phyloP scores from a whole-genome alignment of 306 rosid species.

The Cicer pinnatifidum region DNA sequence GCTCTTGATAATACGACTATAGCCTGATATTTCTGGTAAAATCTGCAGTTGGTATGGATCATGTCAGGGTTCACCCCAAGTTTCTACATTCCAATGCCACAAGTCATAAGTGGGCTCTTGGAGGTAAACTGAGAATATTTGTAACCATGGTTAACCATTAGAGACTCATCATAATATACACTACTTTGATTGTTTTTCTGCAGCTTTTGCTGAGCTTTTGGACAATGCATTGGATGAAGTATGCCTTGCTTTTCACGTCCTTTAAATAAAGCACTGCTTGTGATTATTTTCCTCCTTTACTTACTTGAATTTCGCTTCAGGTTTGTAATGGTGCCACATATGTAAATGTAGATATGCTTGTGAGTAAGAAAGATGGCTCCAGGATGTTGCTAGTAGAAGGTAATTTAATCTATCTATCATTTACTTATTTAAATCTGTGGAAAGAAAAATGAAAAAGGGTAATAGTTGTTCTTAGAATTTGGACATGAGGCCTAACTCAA shows the following conservation, averaged over 20 bases:
- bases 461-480: conserved; percentile 1
- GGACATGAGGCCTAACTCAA: neutral
- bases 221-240: conserved; percentile 97
- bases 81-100: conserved; percentile 99
- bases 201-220: conserved; percentile 97
- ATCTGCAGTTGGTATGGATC: conserved; percentile 90
- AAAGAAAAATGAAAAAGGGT: conserved; percentile 16
- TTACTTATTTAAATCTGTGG: conserved; percentile 17
- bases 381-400: conserved; percentile 90
- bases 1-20: conserved; percentile 8
- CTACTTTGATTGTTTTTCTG: conserved; percentile 45
- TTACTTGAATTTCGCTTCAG: conserved; percentile 55
- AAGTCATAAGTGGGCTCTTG: conserved; percentile 99
- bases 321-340: conserved; percentile 86
- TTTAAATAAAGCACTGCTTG: neutral
- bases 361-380: conserved; percentile 69
- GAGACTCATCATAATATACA: conserved; percentile 28
- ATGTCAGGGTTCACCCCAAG: conserved; percentile 94
- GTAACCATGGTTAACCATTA: conserved; percentile 24
- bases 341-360: conserved; percentile 80
- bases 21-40: conserved; percentile 42
- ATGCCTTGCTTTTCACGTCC: conserved; percentile 29
- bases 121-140: conserved; percentile 62
- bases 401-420: conserved; percentile 34
- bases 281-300: conserved; percentile 33